phyloP scores from a whole-genome alignment of 192 early-diverging fungal species.

The Linnemannia zychae region DNA sequence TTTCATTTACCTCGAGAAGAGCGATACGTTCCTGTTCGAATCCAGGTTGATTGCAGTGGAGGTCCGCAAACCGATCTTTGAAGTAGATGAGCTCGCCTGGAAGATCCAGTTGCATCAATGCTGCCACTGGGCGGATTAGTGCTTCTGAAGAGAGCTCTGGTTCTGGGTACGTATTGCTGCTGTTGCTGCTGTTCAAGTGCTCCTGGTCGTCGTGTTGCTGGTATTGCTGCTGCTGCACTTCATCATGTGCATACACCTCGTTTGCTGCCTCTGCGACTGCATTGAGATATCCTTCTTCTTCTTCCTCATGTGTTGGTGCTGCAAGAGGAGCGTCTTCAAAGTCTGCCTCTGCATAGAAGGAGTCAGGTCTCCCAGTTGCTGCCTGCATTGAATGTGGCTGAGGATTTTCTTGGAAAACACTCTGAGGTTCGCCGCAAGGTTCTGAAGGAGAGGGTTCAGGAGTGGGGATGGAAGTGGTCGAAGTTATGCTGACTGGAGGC shows the following conservation, averaged over 20 bases:
- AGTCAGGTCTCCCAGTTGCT: neutral
- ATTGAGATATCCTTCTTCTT: neutral
- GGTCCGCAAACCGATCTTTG: neutral
- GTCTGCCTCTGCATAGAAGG: slow-evolving; percentile 3
- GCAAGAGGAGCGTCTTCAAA: neutral
- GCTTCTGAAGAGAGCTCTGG: neutral
- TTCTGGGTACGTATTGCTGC: neutral
- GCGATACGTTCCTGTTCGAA: neutral
- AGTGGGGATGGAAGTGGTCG: neutral
- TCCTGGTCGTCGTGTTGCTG: neutral
- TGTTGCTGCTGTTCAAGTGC: neutral
- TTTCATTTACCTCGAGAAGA: neutral
- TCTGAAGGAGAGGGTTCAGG: neutral
- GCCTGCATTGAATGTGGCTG: too few species aligned
- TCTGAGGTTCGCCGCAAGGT: too few species aligned
- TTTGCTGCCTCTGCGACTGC: neutral
- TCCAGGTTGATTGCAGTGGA: neutral
- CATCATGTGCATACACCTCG: neutral
- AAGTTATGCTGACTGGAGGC: too few species aligned
- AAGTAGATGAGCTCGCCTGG: neutral
- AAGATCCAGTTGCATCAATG: neutral
- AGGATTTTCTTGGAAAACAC: too few species aligned
- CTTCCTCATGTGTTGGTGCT: neutral
- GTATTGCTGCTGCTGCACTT: neutral
- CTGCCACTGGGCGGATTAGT: neutral